Evolutionary conservation across 495 filamentous ascomycete genomes (phyloP), one percentile per base, ranked within the genome.

Genomic region (Achaetomiella virescens): DNA sequence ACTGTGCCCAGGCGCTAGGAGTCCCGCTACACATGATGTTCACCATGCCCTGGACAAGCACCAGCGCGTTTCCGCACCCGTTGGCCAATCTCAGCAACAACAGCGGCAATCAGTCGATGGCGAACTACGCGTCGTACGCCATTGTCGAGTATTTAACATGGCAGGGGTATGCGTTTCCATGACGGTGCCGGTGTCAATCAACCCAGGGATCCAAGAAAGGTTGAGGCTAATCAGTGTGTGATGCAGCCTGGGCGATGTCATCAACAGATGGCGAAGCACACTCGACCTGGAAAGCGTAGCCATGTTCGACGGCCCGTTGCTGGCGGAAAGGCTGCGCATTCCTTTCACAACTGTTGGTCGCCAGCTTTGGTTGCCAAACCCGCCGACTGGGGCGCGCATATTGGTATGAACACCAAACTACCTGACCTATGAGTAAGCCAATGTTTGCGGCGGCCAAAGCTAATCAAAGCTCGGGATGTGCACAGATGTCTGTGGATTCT

Each of bases 81-180:
- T 63, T 88, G 27, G 84, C 84, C n/a, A 87, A 81, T 47, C 76
- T 81, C 55, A 75, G n/a, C n/a, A n/a, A 71, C 17, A 73, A 74
- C 4, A 83, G 84, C 61, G 72, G 81, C 15, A 77, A 81, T 55
- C 70, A 74, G 17, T 72, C 65, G 22, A 67, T 71, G 35, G 79
- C 83, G 14, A 90, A 89, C 70, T 87, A 87, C 60, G 81, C 88
- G 53, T 81, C 78, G n/a, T 90, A 88, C 63, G 79, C 83, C 2
- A 70, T 88, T 40, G 84, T 85, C 14, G 82, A 85, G 59, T 80
- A 80, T 78, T 78, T 84, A 78, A 76, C 74, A 10, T 82, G 79
- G 80, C 78, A 81, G 37, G 80, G 81, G 6, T 47, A 11, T 27
- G 22, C n/a, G n/a, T n/a, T n/a, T 44, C 41, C 14, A 10, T 10